A percentile compares a stretch with the other conserved stretches of the same genome.
Evolutionary conservation across 306 rosid species (phyloP).

Genomic region (Malus domestica): ASM211411v1 NC_041802.1:4956001-4956500

Average conservation of each 20-base stretch:
- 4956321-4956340: slow-evolving; percentile 93
- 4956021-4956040: slow-evolving; percentile 74
- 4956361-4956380: slow-evolving; percentile 70
- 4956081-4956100: slow-evolving; percentile 60
- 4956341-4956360: slow-evolving; percentile 82
- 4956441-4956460: neutral
- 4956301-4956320: slow-evolving; percentile 87
- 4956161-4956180: slow-evolving; percentile 81
- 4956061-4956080: slow-evolving; percentile 66
- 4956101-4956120: slow-evolving; percentile 42
- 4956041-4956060: slow-evolving; percentile 72
- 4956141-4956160: slow-evolving; percentile 88
- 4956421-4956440: neutral
- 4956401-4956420: slow-evolving; percentile 1
- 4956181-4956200: slow-evolving; percentile 90
- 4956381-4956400: neutral
- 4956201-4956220: slow-evolving; percentile 95
- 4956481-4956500: neutral
- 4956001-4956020: slow-evolving; percentile 93
- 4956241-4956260: slow-evolving; percentile 88
- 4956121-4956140: slow-evolving; percentile 55
- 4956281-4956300: slow-evolving; percentile 83
- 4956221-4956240: slow-evolving; percentile 97
- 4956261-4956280: slow-evolving; percentile 73
- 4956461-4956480: neutral